Evolutionary conservation across 768 basidiomycete genomes (phyloP), one percentile per base, ranked within the genome.

Genomic region (Sporobolomyces pararoseus): DNA sequence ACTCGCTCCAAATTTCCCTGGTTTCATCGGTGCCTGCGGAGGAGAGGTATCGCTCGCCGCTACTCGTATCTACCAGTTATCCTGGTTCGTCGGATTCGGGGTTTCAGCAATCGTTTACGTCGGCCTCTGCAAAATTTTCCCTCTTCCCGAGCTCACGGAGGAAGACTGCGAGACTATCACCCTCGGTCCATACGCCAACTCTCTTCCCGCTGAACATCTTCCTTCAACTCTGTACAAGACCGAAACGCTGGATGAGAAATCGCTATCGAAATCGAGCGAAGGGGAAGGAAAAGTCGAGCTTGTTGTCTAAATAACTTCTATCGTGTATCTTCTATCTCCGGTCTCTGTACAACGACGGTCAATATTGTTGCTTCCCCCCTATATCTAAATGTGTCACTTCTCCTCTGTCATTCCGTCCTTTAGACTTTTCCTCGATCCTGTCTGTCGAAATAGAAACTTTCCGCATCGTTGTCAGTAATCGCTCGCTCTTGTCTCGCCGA

Each of bases 1-100:
- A 23, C 89, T 92, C 71, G 82, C 88, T 13, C 87, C 91, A 78
- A 91, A 91, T 78, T 85, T 89, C 19, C 86, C 89, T 46, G 90
- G 89, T 10, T 91, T 91, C 71, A 87, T 86, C 16, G 88, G 88
- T 61, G 87, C 88, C 84, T 85, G 73, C 13, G 88, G 88, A 12
- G 82, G 81, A 46, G 78, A 76, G 0, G 89, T 90, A 1, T 86
- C 88, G 9, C 76, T 87, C 31, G 85, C 84, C 7, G 89, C 89
- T 2, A 88, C 85, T n/a, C 83, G 85, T 63, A 73, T 89, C 72
- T 89, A 88, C 79, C 81, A 87, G 61, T 83, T 90, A 81, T 86
- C 88, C 17, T 92, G 90, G 83, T 88, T 91, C 80, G 88, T 88
- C n/a, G 90, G 90, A 34, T 88, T 90, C 73, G 85, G 85, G 35